phyloP scores from a whole-genome alignment of 805 yeast species.

The Wickerhamomyces rabaulensis region DNA sequence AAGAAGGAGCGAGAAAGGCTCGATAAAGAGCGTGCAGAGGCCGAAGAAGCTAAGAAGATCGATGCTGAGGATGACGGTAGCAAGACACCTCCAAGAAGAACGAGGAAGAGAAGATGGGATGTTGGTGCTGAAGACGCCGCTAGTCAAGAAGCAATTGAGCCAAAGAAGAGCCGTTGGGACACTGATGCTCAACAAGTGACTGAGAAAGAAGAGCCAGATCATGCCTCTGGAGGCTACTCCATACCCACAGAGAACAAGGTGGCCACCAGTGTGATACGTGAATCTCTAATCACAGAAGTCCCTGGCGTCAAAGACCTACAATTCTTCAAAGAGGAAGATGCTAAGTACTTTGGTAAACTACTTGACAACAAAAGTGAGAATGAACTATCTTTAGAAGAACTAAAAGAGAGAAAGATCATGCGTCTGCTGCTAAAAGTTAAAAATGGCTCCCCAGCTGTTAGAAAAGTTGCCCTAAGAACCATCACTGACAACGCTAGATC shows the following conservation, averaged over 20 bases:
- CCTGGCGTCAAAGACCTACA: conserved; percentile 65
- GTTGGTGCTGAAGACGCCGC: conserved; percentile 9
- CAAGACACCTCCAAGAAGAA: conserved; percentile 24
- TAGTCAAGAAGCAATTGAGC: conserved; percentile 8
- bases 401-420: conserved; percentile 55
- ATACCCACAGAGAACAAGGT: conserved; percentile 45
- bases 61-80: conserved; percentile 9
- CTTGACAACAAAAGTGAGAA: conserved; percentile 29
- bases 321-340: conserved; percentile 67
- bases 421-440: conserved; percentile 62
- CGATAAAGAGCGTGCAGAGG: conserved; percentile 6
- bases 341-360: conserved; percentile 63
- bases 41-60: neutral
- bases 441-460: conserved; percentile 64
- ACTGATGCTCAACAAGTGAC: neutral
- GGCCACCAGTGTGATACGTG: conserved; percentile 25
- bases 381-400: conserved; percentile 44
- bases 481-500: conserved; percentile 57
- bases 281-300: conserved; percentile 44
- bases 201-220: neutral
- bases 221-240: conserved; percentile 28
- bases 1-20: conserved; percentile 26
- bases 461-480: conserved; percentile 66
- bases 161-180: conserved; percentile 16
- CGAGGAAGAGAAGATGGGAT: conserved; percentile 22